These are phyloP conservation scores for Borovskyia barvae DNA, from an alignment of 208 protist genomes.

Conservation along the genomic window DNA sequence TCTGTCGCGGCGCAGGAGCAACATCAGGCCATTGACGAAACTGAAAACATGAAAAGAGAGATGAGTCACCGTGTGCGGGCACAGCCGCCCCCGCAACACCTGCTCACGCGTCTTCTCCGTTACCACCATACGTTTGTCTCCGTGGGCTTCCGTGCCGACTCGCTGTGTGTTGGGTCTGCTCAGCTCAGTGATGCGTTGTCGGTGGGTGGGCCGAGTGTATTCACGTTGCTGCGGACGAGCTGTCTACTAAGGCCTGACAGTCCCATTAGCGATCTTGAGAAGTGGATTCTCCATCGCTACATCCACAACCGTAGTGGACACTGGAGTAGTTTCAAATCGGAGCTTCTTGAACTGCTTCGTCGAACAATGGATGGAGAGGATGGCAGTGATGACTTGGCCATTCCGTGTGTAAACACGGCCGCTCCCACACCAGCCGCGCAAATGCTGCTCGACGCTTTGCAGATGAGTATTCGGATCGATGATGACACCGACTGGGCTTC, in stretches of 20 bases:
- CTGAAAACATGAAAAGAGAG: too few relatives aligned
- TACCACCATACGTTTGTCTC: conserved; percentile 76
- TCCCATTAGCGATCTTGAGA: conserved; percentile 20
- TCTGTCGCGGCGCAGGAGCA: conserved; percentile 7
- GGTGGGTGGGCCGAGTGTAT: conserved; percentile 78
- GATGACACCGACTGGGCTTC: not conserved
- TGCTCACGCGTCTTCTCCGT: conserved; percentile 36
- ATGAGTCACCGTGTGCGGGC: too few relatives aligned
- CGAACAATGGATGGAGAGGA: conserved; percentile 13
- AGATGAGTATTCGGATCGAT: not conserved
- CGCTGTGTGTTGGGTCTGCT: conserved; percentile 34
- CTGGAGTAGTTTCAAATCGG: conserved; percentile 46
- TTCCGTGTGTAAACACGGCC: not conserved
- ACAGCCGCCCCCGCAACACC: conserved; percentile 6
- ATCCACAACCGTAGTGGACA: conserved; percentile 81
- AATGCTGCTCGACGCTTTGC: not conserved
- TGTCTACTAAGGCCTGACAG: conserved; percentile 35
- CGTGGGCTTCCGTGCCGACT: conserved; percentile 71
- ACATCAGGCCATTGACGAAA: too few relatives aligned
- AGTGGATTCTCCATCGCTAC: conserved; percentile 67
- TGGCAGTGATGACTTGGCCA: not conserved
- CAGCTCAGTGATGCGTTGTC: conserved; percentile 67
- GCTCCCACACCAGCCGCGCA: conserved; percentile 5
- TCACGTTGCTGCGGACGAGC: conserved; percentile 72
- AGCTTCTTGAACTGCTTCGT: conserved; percentile 40